Conservation (phyloP, 2,329 filamentous ascomycete genomes). For the Chaetomiaceae sp. region DNA sequence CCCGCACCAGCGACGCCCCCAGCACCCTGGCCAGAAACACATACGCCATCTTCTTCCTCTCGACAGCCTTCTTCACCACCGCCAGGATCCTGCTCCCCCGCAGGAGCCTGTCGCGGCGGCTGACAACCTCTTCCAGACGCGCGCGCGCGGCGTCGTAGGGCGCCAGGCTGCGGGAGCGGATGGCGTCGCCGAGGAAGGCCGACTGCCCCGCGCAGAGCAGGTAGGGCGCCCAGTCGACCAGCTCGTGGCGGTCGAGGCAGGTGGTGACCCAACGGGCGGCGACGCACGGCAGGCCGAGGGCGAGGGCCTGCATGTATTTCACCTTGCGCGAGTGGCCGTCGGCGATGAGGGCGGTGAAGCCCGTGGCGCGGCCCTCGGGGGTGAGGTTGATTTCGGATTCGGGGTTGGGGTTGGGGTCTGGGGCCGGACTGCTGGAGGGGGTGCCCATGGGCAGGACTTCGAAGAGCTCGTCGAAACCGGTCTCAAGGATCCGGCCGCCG, state of each 20-base stretch:
- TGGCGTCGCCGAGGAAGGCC: constrained; percentile 65
- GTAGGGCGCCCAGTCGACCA: constrained; percentile 74
- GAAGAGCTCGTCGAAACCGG: constrained; percentile 80
- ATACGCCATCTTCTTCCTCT: constrained; percentile 61
- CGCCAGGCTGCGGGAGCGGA: constrained; percentile 64
- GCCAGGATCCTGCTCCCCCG: constrained; percentile 62
- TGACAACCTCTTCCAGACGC: constrained; percentile 51
- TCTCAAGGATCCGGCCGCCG: constrained; percentile 64
- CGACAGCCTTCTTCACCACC: constrained; percentile 56
- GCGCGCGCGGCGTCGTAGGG: constrained; percentile 54
- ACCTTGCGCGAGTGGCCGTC: constrained; percentile 78
- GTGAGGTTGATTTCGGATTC: constrained; percentile 47
- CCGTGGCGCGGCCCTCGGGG: constrained; percentile 45
- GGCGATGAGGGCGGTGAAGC: constrained; percentile 81
- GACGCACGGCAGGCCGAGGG: constrained; percentile 80
- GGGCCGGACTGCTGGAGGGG: constrained; percentile 25
- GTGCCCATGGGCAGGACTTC: constrained; percentile 37
- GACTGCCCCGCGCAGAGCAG: constrained; percentile 82
- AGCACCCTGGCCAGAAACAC: constrained; percentile 74
- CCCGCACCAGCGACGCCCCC: constrained; percentile 64
- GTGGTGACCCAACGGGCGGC: constrained; percentile 73
- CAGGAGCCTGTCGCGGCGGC: constrained; percentile 56
- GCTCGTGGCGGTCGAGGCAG: constrained; percentile 54
- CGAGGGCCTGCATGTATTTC: constrained; percentile 93
- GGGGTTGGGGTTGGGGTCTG: constrained; percentile 19